These are phyloP conservation scores for Lepidium africanum DNA, from an alignment of 345 rosid species.

Conservation along the genomic window DNA sequence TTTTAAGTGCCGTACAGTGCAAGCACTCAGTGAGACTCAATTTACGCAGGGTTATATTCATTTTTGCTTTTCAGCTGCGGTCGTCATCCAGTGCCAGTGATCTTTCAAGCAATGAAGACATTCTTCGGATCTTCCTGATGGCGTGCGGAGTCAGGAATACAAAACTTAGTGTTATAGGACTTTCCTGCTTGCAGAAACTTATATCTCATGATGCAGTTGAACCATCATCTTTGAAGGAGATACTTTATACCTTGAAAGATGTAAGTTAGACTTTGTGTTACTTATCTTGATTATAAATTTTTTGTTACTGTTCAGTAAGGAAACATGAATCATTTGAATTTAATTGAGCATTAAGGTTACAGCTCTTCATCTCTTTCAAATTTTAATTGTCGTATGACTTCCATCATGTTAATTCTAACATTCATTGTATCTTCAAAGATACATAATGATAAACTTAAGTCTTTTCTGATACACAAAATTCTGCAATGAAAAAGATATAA, in stretches of 20 bases:
- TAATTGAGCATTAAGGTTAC: background rate
- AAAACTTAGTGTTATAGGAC: constrained; percentile 90
- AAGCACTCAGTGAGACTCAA: background rate
- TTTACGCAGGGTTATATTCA: background rate
- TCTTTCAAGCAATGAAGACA: constrained; percentile 75
- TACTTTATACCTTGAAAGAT: constrained; percentile 72
- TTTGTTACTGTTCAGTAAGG: background rate
- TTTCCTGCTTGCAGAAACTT: constrained; percentile 91
- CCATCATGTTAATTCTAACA: background rate
- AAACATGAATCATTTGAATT: background rate
- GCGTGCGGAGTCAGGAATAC: constrained; percentile 86
- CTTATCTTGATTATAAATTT: background rate
- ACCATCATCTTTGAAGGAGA: constrained; percentile 73
- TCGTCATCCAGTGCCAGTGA: constrained; percentile 77
- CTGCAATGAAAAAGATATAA: background rate
- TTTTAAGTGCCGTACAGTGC: background rate
- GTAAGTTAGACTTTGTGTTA: constrained; percentile 39
- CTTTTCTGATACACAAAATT: background rate
- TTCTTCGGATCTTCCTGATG: constrained; percentile 75
- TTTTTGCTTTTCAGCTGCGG: constrained; percentile 57
- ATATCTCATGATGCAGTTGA: constrained; percentile 93
- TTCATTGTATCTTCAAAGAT: background rate
- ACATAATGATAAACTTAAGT: background rate
- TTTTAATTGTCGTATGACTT: background rate
- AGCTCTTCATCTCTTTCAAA: background rate